Base-by-base conservation (phyloP, 2,329 filamentous ascomycete species). In the Colletotrichum simmondsii region DNA sequence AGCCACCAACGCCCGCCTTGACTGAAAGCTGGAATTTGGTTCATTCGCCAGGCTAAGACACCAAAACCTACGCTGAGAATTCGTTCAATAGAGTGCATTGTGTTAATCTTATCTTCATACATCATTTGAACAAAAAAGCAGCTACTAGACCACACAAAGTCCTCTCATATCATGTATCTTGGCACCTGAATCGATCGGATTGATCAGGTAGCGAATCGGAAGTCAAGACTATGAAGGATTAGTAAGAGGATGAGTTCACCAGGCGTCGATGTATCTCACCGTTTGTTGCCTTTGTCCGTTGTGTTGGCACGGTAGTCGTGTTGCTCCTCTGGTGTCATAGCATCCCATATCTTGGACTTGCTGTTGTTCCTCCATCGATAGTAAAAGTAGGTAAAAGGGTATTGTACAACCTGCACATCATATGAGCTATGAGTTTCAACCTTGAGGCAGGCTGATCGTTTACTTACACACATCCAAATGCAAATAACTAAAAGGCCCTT, bases 231-330 rank as follows among this genome's bases (percentile, higher is more conserved):
- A 8, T 1, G 28, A 28, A 3, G 16, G 8, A 10, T 26, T 11
- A 32, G 24, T 22, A 10, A 64, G 4, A 61, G 0, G n/a, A 14
- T 8, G 4, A 0, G 19, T 46, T 12, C 3, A 11, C 14, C 5
- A 3, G 56, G 14, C 35, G 0, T 0, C 1, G 49, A 16, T 42
- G n/a, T 16, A 62, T 26, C 76, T 75, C 54, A 79, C 84, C 83
- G 83, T 77, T 84, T 86, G 61, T 86, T 86, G 6, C 85, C 85
- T 61, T 84, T 75, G 68, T 87, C 84, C 2, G 78, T 83, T 0
- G 85, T 87, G 1, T 81, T 86, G n/a, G 77, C 80, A 7, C 85
- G 77, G 74, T 87, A 88, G 1, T 80, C 69, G 10, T 81, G 78
- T 62, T 84, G 84, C 74, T 87, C 79, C 65, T 85, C 82, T 1